Evolutionary conservation across 2,329 filamentous ascomycete species (phyloP).

Genomic region (Sclerotinia nivalis): DNA sequence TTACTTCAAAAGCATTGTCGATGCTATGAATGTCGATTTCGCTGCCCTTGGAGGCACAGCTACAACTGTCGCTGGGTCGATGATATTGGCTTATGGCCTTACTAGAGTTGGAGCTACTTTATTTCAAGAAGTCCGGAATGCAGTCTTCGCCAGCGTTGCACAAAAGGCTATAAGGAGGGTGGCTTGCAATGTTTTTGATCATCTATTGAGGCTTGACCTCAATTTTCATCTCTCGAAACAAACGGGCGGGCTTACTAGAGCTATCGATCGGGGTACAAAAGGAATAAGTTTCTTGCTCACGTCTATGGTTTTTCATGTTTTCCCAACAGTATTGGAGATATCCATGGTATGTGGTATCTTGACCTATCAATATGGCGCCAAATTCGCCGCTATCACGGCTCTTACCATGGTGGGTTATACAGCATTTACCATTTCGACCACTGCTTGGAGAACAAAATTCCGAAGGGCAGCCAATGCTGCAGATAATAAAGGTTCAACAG

Average conservation of each 20-base stretch:
- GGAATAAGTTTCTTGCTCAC: constrained; percentile 96
- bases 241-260: constrained; percentile 89
- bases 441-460: constrained; percentile 96
- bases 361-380: constrained; percentile 90
- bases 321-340: constrained; percentile 92
- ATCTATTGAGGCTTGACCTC: constrained; percentile 83
- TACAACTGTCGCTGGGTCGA: constrained; percentile 82
- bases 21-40: constrained; percentile 96
- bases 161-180: constrained; percentile 95
- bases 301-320: constrained; percentile 97
- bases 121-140: constrained; percentile 92
- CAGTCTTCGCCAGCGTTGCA: constrained; percentile 93
- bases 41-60: constrained; percentile 84
- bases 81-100: constrained; percentile 90
- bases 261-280: constrained; percentile 95
- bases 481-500: constrained; percentile 91
- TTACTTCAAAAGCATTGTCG: constrained; percentile 98
- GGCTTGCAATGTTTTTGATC: constrained; percentile 88
- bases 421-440: constrained; percentile 95
- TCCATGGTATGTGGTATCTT: constrained; percentile 93
- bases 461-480: constrained; percentile 92
- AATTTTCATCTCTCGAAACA: constrained; percentile 94
- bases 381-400: constrained; percentile 89
- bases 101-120: constrained; percentile 85
- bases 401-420: constrained; percentile 92